A percentile compares a stretch with the other conserved stretches of the same genome.
phyloP scores from a whole-genome alignment of 2,329 filamentous ascomycete genomes.

The Aspergillus sp. region DNA sequence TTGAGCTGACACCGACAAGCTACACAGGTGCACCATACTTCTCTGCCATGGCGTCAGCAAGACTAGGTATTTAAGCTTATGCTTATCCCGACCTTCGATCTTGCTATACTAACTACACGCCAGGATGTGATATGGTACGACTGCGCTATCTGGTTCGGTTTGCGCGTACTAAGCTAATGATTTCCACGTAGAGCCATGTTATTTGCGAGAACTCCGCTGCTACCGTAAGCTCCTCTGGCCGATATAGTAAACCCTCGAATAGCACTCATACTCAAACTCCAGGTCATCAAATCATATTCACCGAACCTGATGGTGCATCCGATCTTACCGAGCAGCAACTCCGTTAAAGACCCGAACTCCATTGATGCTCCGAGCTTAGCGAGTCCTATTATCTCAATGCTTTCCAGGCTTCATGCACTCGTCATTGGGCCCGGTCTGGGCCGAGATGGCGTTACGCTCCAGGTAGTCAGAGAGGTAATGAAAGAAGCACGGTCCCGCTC shows the following conservation, averaged over 20 bases:
- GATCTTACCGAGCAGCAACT: conserved; percentile 76
- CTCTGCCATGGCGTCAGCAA: conserved; percentile 92
- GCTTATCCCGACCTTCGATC: not conserved
- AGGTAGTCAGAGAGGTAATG: conserved; percentile 77
- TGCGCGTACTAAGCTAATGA: conserved; percentile 11
- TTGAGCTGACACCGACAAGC: conserved; percentile 31
- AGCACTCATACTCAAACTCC: conserved; percentile 3
- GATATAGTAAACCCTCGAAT: not conserved
- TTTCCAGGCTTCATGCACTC: conserved; percentile 83
- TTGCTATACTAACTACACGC: conserved; percentile 13
- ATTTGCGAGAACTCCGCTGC: conserved; percentile 90
- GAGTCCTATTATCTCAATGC: conserved; percentile 70
- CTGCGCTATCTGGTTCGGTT: not conserved
- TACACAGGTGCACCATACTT: conserved; percentile 98
- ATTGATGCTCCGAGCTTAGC: conserved; percentile 62
- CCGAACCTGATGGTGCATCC: conserved; percentile 99
- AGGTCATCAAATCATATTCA: conserved; percentile 95
- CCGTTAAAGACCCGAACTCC: conserved; percentile 48
- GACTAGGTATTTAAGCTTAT: conserved; percentile 54
- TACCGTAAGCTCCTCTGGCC: conserved; percentile 38
- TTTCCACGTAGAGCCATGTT: conserved; percentile 64
- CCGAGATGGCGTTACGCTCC: conserved; percentile 85
- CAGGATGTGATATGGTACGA: conserved; percentile 74
- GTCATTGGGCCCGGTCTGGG: conserved; percentile 92
- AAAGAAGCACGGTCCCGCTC: conserved; percentile 68